phyloP scores from a whole-genome alignment of 2,329 filamentous ascomycete species.

The Zymoseptoria passerinii region DNA sequence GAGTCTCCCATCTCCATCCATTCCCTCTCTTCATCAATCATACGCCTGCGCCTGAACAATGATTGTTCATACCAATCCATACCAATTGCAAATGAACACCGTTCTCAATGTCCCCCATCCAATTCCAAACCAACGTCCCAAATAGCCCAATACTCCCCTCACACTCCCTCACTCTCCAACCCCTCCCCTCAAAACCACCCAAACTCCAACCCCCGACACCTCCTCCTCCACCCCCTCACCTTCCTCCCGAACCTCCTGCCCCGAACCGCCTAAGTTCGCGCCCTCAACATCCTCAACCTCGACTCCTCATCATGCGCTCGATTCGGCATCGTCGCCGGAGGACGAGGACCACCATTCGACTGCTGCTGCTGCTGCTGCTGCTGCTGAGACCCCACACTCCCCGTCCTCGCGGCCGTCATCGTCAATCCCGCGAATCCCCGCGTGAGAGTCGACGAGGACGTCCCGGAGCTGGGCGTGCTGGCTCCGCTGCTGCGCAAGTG shows the following conservation, averaged over 20 bases:
- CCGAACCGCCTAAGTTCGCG: conserved; percentile 16
- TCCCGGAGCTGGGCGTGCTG: conserved; percentile 18
- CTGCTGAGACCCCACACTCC: neutral
- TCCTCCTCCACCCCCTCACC: neutral
- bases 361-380: neutral
- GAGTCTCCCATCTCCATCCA: too few relatives aligned
- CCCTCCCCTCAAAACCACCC: neutral
- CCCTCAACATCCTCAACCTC: conserved; percentile 18
- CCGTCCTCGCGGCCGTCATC: neutral
- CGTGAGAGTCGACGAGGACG: conserved; percentile 14
- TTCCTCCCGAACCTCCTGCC: neutral
- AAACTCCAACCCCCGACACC: neutral
- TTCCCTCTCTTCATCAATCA: too few relatives aligned
- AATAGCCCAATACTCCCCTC: too few relatives aligned
- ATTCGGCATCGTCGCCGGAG: neutral
- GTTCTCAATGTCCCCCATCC: too few relatives aligned
- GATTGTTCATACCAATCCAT: too few relatives aligned
- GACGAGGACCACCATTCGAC: neutral
- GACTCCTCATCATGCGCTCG: conserved; percentile 12
- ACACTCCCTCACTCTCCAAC: too few relatives aligned
- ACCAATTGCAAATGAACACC: too few relatives aligned
- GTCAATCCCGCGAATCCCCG: conserved; percentile 8
- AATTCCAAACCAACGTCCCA: neutral
- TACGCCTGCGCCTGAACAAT: too few relatives aligned
- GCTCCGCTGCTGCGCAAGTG: conserved; percentile 20